Percentiles rank a stretch among this genome's conserved stretches.
phyloP scores from a whole-genome alignment of 208 protist species.

The Endotrypanum monterogeii region DNA sequence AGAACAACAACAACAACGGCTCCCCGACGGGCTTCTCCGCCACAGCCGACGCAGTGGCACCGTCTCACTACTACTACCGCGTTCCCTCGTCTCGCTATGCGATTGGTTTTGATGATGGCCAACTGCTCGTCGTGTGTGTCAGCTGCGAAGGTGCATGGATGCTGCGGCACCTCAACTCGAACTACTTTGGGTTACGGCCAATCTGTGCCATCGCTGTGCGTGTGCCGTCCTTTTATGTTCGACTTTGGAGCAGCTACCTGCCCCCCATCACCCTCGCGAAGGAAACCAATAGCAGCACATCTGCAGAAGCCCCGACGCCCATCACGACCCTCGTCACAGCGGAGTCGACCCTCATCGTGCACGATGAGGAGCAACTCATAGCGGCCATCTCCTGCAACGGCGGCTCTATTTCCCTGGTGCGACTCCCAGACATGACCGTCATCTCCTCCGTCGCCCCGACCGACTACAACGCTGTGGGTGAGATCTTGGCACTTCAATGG shows the following conservation, averaged over 20 bases:
- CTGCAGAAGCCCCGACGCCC: conserved; percentile 1
- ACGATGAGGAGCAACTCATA: conserved; percentile 58
- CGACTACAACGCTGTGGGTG: conserved; percentile 71
- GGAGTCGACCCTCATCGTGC: conserved; percentile 44
- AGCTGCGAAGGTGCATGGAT: conserved; percentile 64
- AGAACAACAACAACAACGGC: too few relatives aligned
- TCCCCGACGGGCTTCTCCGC: conserved; percentile 5
- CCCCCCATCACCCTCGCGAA: conserved; percentile 15
- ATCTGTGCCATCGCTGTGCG: conserved; percentile 63
- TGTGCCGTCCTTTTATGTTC: conserved; percentile 62
- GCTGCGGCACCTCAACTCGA: conserved; percentile 47
- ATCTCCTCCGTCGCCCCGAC: conserved; percentile 44
- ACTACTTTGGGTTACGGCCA: conserved; percentile 45
- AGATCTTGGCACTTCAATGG: conserved; percentile 72
- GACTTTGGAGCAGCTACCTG: conserved; percentile 53
- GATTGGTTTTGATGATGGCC: conserved; percentile 77
- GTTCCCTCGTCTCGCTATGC: conserved; percentile 73
- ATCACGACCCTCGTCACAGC: conserved; percentile 34
- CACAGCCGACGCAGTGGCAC: background rate
- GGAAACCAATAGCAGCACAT: background rate
- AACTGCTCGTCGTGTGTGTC: conserved; percentile 68
- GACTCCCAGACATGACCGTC: conserved; percentile 54
- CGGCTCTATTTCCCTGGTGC: conserved; percentile 61
- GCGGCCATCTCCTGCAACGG: conserved; percentile 69
- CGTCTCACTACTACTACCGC: conserved; percentile 37